A percentile compares a stretch with the other conserved stretches of the same genome.
These are phyloP conservation scores for Leonotis leonurus DNA, from an alignment of 257 asterid species.

Conservation along the genomic window DNA sequence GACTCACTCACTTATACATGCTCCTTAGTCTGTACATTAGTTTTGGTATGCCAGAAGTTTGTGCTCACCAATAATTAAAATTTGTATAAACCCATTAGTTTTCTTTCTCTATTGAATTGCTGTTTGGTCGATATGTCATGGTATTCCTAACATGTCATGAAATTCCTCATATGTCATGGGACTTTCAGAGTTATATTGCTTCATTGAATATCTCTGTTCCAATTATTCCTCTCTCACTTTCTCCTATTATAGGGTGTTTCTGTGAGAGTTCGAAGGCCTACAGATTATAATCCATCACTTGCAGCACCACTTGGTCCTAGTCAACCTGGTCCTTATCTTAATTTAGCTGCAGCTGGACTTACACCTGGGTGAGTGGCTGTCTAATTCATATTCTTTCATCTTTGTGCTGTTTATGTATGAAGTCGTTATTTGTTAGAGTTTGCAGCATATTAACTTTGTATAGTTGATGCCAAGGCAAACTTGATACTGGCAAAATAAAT, in stretches of 20 bases:
- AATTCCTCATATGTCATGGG: neutral
- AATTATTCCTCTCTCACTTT: neutral
- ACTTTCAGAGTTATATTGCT: neutral
- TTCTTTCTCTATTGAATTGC: neutral
- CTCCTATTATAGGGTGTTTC: constrained; percentile 39
- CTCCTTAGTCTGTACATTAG: neutral
- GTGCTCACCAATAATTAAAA: too few relatives aligned
- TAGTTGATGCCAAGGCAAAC: neutral
- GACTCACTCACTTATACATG: neutral
- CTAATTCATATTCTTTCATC: neutral
- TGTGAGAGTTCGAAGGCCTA: constrained; percentile 51
- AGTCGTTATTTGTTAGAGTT: neutral
- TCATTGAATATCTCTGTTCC: constrained; percentile 5
- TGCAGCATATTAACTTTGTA: neutral
- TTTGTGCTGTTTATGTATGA: neutral
- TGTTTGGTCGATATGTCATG: neutral
- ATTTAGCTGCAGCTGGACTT: constrained; percentile 55
- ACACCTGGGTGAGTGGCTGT: constrained; percentile 40
- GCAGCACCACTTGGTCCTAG: constrained; percentile 62
- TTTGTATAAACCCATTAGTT: neutral
- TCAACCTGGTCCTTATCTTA: constrained; percentile 51
- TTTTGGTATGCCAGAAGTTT: too few relatives aligned
- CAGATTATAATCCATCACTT: constrained; percentile 47
- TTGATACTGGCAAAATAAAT: too few relatives aligned
- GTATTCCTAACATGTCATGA: neutral